These are phyloP conservation scores for Piedraia hortae DNA, from an alignment of 2,329 filamentous ascomycete species.

Conservation along the genomic window DNA sequence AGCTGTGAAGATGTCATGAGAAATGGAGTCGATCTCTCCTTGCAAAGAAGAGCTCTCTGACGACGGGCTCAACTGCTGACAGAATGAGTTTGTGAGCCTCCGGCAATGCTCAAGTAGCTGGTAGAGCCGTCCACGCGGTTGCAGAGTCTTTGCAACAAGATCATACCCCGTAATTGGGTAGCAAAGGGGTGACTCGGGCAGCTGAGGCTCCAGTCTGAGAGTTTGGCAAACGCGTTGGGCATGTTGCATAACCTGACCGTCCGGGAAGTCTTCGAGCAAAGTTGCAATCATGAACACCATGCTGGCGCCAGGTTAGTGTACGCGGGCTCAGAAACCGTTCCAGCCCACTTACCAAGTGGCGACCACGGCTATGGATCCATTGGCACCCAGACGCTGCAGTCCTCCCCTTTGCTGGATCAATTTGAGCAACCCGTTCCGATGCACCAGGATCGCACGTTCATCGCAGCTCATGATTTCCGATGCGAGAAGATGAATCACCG, in stretches of 20 bases:
- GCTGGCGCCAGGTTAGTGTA: conserved; percentile 2
- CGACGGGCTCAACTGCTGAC: no score
- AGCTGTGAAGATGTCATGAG: no score
- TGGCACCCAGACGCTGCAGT: conserved; percentile 7
- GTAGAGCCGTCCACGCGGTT: no score
- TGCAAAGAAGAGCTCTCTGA: no score
- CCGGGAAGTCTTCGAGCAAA: conserved; percentile 5
- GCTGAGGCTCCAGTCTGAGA: no score
- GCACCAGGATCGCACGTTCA: conserved; percentile 5
- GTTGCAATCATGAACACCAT: conserved; percentile 6
- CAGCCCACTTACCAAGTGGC: conserved; percentile 5
- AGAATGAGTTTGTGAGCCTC: no score
- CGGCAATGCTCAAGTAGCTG: no score
- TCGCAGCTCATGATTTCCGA: conserved; percentile 11
- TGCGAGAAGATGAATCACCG: conserved; percentile 10
- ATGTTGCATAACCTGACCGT: conserved; percentile 4
- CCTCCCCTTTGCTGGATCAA: conserved; percentile 10
- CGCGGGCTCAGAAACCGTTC: not conserved
- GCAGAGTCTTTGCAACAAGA: no score
- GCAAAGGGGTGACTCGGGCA: no score
- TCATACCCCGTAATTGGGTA: no score
- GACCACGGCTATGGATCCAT: conserved; percentile 7
- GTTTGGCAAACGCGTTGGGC: no score
- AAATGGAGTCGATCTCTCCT: no score
- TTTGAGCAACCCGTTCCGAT: conserved; percentile 8